phyloP scores from a whole-genome alignment of 345 rosid genomes.

The Populus alba region DNA sequence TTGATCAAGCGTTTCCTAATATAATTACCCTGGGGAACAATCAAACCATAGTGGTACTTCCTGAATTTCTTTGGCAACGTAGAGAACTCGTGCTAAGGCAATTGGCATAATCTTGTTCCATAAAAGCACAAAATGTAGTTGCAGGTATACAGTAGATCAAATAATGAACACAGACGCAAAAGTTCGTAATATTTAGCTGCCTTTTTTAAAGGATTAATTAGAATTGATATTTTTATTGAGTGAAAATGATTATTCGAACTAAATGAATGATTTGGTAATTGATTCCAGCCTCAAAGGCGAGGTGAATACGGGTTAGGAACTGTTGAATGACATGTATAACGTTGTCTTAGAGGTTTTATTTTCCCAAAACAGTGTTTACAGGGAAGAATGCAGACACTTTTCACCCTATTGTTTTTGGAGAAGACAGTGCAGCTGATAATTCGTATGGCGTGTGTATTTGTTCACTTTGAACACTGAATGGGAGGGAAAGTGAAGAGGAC shows the following conservation, averaged over 20 bases:
- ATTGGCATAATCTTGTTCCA: neutral
- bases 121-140: neutral
- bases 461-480: too few species aligned
- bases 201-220: neutral
- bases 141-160: neutral
- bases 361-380: slow-evolving; percentile 40
- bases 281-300: neutral
- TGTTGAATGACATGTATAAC: neutral
- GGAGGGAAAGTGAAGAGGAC: neutral
- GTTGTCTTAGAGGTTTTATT: neutral
- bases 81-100: neutral
- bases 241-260: neutral
- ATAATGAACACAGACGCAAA: neutral
- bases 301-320: neutral
- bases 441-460: slow-evolving; percentile 14
- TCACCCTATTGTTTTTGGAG: slow-evolving; percentile 45
- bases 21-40: slow-evolving; percentile 19
- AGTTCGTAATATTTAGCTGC: neutral
- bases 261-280: neutral
- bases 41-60: slow-evolving; percentile 3
- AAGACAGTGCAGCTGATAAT: slow-evolving; percentile 35
- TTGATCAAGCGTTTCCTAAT: slow-evolving; percentile 48
- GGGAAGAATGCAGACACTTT: slow-evolving; percentile 33
- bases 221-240: neutral
- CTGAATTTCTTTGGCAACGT: neutral